Percentiles rank a stretch among this genome's conserved stretches.
Evolutionary conservation across 306 rosid genomes (phyloP).

Genomic region (Prunus fruticosa): DNA sequence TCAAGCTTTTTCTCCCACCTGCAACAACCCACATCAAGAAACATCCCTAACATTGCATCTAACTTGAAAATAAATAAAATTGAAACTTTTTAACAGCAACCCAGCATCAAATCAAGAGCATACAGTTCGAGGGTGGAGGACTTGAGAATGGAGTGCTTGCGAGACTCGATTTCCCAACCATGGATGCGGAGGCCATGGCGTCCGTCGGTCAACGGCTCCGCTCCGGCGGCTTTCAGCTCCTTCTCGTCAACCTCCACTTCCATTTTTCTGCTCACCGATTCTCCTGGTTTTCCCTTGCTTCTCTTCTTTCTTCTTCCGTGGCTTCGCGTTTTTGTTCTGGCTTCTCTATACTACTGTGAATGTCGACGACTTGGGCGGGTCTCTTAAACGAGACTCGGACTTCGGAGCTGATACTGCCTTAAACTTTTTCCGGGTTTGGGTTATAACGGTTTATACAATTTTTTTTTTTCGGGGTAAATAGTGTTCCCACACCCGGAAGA

Average conservation of each 20-base stretch:
- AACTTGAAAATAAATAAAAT: not conserved
- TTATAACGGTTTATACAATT: too few species aligned
- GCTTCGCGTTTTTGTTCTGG: not conserved
- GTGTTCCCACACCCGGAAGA: rapidly evolving
- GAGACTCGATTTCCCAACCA: constrained; percentile 88
- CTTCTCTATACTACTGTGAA: not conserved
- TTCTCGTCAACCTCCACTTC: constrained; percentile 68
- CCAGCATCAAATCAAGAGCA: not conserved
- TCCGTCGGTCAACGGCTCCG: constrained; percentile 56
- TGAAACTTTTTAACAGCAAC: not conserved
- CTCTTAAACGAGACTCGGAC: too few species aligned
- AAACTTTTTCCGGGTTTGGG: too few species aligned
- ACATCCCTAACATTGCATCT: not conserved
- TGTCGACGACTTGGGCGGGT: not conserved
- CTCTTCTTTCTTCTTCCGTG: too few species aligned
- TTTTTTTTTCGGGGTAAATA: too few species aligned
- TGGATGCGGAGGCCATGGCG: constrained; percentile 69
- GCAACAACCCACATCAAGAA: constrained; percentile 5
- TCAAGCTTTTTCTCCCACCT: constrained; percentile 90
- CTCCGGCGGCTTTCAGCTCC: constrained; percentile 84
- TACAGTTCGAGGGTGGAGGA: constrained; percentile 59
- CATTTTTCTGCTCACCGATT: constrained; percentile 28
- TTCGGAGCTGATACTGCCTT: too few species aligned
- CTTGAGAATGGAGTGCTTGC: constrained; percentile 61
- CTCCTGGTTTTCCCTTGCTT: not conserved